These are phyloP conservation scores for Perkinsela sp. DNA, from an alignment of 208 protist genomes.

Conservation along the genomic window DNA sequence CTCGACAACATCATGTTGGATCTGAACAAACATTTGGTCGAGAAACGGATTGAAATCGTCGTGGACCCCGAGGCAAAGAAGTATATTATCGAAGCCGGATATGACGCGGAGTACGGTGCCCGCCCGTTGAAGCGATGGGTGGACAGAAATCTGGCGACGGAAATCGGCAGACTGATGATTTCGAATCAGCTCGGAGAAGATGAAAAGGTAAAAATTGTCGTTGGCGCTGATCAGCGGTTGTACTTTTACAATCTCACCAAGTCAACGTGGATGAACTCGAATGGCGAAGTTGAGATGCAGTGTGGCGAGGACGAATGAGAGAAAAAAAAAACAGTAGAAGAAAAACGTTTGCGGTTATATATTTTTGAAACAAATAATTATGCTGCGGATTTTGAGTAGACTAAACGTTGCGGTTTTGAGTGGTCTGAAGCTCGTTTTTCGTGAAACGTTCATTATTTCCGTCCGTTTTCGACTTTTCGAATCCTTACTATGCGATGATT, in stretches of 20 bases:
- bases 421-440: constrained; percentile 4
- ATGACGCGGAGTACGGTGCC: constrained; percentile 58
- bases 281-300: neutral
- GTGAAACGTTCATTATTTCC: neutral
- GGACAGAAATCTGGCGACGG: constrained; percentile 54
- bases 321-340: constrained; percentile 2
- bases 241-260: neutral
- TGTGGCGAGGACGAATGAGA: neutral
- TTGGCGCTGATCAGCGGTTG: constrained; percentile 6
- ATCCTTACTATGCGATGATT: constrained; percentile 1
- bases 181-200: constrained; percentile 25
- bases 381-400: neutral
- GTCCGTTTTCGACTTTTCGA: constrained; percentile 1
- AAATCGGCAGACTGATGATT: constrained; percentile 54
- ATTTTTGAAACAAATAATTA: neutral
- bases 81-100: constrained; percentile 25
- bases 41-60: constrained; percentile 17
- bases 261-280: neutral
- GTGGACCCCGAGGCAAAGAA: constrained; percentile 22
- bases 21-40: constrained; percentile 25
- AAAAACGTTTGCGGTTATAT: constrained; percentile 1
- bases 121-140: constrained; percentile 54
- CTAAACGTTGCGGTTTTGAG: neutral
- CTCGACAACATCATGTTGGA: constrained; percentile 15
- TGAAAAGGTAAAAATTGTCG: constrained; percentile 19